These are phyloP conservation scores for Hyphodiscus sp. DNA, from an alignment of 2,329 filamentous ascomycete genomes.

Conservation along the genomic window DNA sequence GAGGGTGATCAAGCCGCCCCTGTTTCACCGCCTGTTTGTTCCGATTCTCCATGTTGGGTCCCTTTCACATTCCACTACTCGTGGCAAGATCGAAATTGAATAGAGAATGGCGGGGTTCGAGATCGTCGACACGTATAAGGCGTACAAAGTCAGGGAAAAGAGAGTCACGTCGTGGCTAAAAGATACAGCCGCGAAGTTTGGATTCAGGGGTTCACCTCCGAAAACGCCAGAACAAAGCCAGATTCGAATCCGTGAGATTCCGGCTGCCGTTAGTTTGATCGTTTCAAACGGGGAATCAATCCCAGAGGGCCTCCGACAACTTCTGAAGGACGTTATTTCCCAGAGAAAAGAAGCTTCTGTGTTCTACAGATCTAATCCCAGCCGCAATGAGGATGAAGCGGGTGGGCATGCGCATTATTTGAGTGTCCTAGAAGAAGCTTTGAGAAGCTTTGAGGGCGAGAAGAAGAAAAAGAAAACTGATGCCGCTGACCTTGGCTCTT, in stretches of 20 bases:
- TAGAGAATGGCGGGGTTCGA: not conserved
- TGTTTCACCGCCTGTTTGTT: too few species aligned
- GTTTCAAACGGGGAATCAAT: not conserved
- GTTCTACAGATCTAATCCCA: not conserved
- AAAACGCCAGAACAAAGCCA: not conserved
- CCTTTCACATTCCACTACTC: too few species aligned
- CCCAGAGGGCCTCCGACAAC: not conserved
- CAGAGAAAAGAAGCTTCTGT: not conserved
- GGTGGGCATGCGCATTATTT: not conserved
- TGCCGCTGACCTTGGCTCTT: too few species aligned
- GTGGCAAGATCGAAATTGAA: too few species aligned
- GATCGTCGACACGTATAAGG: not conserved
- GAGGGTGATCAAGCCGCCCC: too few species aligned
- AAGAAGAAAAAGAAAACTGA: not conserved
- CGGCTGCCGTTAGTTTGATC: not conserved
- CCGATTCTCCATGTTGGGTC: too few species aligned
- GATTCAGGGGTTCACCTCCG: not conserved
- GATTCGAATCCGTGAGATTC: not conserved
- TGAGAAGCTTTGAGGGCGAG: not conserved
- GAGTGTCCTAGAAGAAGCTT: not conserved
- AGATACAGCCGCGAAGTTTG: not conserved
- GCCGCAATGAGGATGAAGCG: not conserved
- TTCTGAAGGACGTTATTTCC: not conserved
- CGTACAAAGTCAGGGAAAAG: not conserved
- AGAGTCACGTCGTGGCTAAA: not conserved